phyloP scores from a whole-genome alignment of 2,329 filamentous ascomycete genomes.

The Diatrype stigma region DNA sequence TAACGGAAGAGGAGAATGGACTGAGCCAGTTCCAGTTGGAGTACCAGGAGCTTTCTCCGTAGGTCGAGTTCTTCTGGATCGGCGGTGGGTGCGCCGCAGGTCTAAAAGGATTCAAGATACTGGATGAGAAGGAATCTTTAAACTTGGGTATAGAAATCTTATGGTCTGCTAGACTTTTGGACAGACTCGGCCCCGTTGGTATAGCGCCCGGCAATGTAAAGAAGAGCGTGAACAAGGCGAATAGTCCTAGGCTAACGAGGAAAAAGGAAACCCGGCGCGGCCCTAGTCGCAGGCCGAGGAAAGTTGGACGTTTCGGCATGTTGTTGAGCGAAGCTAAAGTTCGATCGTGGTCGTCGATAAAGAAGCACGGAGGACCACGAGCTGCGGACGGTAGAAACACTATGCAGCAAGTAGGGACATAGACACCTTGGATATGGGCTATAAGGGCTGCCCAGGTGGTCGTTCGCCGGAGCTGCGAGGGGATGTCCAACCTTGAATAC shows the following conservation, averaged over 20 bases:
- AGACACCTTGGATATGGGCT: too few relatives aligned
- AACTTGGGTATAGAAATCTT: slow-evolving; percentile 47
- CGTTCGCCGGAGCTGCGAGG: too few relatives aligned
- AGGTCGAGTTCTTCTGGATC: slow-evolving; percentile 72
- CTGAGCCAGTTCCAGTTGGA: slow-evolving; percentile 86
- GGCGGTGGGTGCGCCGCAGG: slow-evolving; percentile 67
- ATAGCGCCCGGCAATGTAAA: slow-evolving; percentile 46
- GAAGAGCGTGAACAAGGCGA: slow-evolving; percentile 51
- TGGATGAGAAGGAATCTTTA: slow-evolving; percentile 43
- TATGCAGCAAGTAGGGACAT: too few relatives aligned
- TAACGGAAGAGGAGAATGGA: slow-evolving; percentile 79
- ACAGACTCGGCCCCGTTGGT: slow-evolving; percentile 45
- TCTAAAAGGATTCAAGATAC: slow-evolving; percentile 61
- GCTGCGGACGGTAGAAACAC: background rate
- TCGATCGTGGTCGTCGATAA: slow-evolving; percentile 3
- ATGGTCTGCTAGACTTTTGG: slow-evolving; percentile 43
- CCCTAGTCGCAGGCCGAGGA: slow-evolving; percentile 47
- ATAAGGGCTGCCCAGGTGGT: too few relatives aligned
- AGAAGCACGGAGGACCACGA: slow-evolving; percentile 3
- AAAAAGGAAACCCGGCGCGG: slow-evolving; percentile 51
- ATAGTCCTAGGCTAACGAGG: slow-evolving; percentile 46
- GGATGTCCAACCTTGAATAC: too few relatives aligned
- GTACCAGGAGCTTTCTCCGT: slow-evolving; percentile 78
- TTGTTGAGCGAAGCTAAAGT: slow-evolving; percentile 3
- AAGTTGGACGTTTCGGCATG: slow-evolving; percentile 44